phyloP scores from a whole-genome alignment of 1,284 basidiomycete species.

The Fomitopsis palustris region DNA sequence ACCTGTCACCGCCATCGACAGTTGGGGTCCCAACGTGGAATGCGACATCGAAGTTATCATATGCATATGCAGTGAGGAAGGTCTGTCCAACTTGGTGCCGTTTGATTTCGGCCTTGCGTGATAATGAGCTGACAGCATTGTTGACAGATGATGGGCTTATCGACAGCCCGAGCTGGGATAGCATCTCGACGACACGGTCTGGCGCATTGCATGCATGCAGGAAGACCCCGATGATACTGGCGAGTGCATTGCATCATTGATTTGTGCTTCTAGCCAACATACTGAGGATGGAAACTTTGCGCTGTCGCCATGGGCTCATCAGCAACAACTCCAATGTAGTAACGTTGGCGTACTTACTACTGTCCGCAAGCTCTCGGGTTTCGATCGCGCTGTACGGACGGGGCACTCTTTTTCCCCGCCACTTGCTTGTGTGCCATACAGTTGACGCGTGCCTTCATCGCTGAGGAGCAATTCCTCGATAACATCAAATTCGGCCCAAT shows the following conservation, averaged over 20 bases:
- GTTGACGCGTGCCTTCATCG: background rate
- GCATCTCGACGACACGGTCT: conserved; percentile 11
- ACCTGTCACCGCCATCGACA: background rate
- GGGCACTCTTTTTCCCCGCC: background rate
- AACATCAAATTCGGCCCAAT: background rate
- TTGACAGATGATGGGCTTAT: background rate
- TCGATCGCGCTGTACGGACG: background rate
- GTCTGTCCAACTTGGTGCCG: background rate
- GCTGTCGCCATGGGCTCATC: too few relatives aligned
- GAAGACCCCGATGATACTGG: conserved; percentile 10
- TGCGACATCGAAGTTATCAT: conserved; percentile 3
- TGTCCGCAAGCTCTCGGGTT: conserved; percentile 2
- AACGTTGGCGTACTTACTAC: too few relatives aligned
- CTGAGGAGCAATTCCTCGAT: background rate
- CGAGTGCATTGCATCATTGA: conserved; percentile 11
- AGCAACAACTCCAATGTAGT: too few relatives aligned
- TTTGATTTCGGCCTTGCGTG: background rate
- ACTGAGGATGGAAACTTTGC: conserved; percentile 4
- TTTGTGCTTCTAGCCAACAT: conserved; percentile 8
- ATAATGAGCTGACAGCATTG: background rate
- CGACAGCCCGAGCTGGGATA: conserved; percentile 8
- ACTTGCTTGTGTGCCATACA: background rate
- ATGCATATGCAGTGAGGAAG: background rate
- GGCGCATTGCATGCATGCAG: conserved; percentile 10
- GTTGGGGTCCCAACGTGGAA: background rate